Base-by-base conservation (phyloP, 2,329 filamentous ascomycete genomes). In the Chaetomium olivaceum region DNA sequence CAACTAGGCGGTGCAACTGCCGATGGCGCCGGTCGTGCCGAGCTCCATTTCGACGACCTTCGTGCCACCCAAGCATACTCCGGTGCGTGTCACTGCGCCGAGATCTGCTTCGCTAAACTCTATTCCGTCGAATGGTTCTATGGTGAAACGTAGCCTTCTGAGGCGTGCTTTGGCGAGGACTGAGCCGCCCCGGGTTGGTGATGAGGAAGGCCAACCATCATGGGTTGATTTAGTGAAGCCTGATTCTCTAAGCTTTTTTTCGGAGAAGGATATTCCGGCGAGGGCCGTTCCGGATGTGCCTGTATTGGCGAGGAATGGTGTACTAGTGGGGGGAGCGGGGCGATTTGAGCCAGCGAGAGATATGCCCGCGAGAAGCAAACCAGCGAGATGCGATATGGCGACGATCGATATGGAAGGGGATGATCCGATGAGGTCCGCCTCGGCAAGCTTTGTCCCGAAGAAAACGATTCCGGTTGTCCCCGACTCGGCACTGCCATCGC, bases 1-100 rank as follows among this genome's bases (percentile, higher is more conserved):
- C 62, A 68, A 61, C 58, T 68, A 68, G 66, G 63, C 57, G 60
- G 16, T 31, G 51, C 31, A 4, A 23, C 27, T 25, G 51, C 55
- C 43, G 50, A 21, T 12, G 43, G 39, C 16, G 39, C 54, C 36
- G 61, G 52, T 36, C 7, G n/a, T 33, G 23, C 21, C 25, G 27
- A 54, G 23, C 2, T n/a, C 23, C 27, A 9, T 25, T 54, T 31
- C 2, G 23, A 27, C 25, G 12, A 5, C 11, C 21, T 31, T 16
- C 8, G 23, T 19, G 16, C 51, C 51, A 25, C 51, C 51, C 5
- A 14, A 8, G 23, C 8, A 23, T 27, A 29, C 27, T 29, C 27
- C 27, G 27, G 27, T 29, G 27, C 27, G 27, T 29, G 27, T 29
- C 27, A 6, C 27, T 29, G 6, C 27, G 27, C 27, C 27, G 27